Evolutionary conservation across 257 asterid genomes (phyloP), one percentile per base, ranked within the genome.

Genomic region (Plectranthus barbatus): DNA sequence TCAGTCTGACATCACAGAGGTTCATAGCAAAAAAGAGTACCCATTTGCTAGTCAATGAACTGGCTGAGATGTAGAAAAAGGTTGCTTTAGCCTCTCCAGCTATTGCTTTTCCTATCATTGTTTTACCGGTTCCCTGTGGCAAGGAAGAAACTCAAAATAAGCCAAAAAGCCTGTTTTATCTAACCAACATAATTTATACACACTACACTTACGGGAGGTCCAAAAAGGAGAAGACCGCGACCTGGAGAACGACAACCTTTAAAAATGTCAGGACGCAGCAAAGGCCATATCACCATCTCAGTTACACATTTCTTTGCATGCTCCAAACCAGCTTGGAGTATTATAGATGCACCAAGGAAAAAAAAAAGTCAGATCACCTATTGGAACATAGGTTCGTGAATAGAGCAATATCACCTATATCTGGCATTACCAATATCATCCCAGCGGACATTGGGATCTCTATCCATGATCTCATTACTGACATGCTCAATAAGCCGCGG

Each of bases 31-130:
- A 61, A 59, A 62, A 6, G 64, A 83, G 14, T 82, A 90, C 99
- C 99, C 99, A 93, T 80, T 90, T 93, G 90, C 99, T 93, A 21
- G 99, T 93, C 77, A 93, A 67, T 66, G 99, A 93, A 77, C 99
- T 93, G 68, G 97, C 95, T 74, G 99, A 93, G 72, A 93, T 93
- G 80, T 93, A 93, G 80, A 93, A 93, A 79, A 93, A 90, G 59
- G 99, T 93, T 54, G 99, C 99, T 77, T 90, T 89, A 59, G 99
- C 97, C 77, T 93, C 99, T 68, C 99, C 97, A 71, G 99, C 99
- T 69, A 93, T 93, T 72, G 99, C 99, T 82, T 93, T 93, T 66
- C 99, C 99, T 60, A 93, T 90, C 99, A 92, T 92, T 62, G 99
- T 92, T 79, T 93, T 90, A 71, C 99, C 99, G 63, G 99, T 93